These are phyloP conservation scores for Capsella rubella DNA, from an alignment of 441 rosid genomes.

Conservation along the genomic window DNA sequence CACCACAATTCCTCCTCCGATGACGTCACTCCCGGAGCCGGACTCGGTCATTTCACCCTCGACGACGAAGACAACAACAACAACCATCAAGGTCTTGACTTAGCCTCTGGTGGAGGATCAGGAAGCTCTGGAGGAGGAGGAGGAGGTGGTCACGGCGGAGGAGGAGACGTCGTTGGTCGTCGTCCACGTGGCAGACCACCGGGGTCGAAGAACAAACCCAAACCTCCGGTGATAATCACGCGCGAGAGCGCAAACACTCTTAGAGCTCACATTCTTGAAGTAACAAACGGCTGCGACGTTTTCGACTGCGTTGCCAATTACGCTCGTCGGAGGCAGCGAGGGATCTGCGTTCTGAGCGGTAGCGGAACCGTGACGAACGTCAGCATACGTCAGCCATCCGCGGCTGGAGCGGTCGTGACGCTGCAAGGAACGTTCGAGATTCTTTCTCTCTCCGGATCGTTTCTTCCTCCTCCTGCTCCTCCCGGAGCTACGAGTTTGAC, in stretches of 20 bases:
- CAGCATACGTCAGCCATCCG: conserved; percentile 85
- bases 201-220: conserved; percentile 92
- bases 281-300: conserved; percentile 87
- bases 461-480: conserved; percentile 96
- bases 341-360: conserved; percentile 88
- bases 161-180: conserved; percentile 67
- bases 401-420: conserved; percentile 76
- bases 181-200: conserved; percentile 95
- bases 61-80: conserved; percentile 45
- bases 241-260: conserved; percentile 93
- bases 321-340: conserved; percentile 85
- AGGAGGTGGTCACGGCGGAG: conserved; percentile 35
- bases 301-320: conserved; percentile 86
- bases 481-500: conserved; percentile 97
- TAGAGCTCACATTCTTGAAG: conserved; percentile 95
- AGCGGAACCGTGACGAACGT: conserved; percentile 93
- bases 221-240: conserved; percentile 92
- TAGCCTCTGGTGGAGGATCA: conserved; percentile 48
- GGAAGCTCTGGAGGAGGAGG: conserved; percentile 41
- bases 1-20: conserved; percentile 55
- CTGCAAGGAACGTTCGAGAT: conserved; percentile 95
- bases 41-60: conserved; percentile 48
- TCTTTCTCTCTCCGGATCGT: conserved; percentile 87
- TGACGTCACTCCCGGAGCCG: conserved; percentile 45
- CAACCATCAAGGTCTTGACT: conserved; percentile 54